Evolutionary conservation across 108 stramenopile genomes (phyloP).

Genomic region (Cyclotella sp.): DNA sequence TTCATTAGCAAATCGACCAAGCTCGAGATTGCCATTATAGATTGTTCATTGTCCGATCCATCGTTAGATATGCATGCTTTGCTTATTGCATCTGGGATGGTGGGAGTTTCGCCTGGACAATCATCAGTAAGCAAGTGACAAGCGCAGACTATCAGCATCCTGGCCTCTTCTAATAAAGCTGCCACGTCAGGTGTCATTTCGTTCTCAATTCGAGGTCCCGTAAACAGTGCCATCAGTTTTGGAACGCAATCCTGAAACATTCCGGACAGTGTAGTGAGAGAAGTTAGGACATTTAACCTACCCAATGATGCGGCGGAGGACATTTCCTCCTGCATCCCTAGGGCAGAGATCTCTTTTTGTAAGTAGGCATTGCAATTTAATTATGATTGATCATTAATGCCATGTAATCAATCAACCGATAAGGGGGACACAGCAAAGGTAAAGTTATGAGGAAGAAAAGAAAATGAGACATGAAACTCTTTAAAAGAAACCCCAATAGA

Average conservation of each 20-base stretch:
- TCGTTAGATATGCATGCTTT: constrained; percentile 44
- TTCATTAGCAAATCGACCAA: constrained; percentile 61
- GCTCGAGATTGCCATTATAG: constrained; percentile 49
- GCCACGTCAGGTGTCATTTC: constrained; percentile 74
- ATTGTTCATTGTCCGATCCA: constrained; percentile 36
- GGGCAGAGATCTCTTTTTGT: constrained; percentile 62
- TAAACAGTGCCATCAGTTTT: constrained; percentile 65
- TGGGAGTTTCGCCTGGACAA: constrained; percentile 75
- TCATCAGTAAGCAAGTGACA: constrained; percentile 86
- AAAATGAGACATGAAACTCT: too few species aligned
- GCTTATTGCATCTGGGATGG: constrained; percentile 69
- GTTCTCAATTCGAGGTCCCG: constrained; percentile 19
- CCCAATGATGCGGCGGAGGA: constrained; percentile 67
- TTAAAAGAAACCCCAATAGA: too few species aligned
- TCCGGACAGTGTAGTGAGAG: constrained; percentile 61
- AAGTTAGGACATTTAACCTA: constrained; percentile 62
- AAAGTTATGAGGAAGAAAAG: too few species aligned
- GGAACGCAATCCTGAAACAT: constrained; percentile 65
- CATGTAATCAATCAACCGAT: too few species aligned
- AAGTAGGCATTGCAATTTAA: too few species aligned
- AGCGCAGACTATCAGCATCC: constrained; percentile 71
- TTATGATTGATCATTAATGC: too few species aligned
- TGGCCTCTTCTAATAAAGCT: constrained; percentile 82
- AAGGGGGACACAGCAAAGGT: too few species aligned
- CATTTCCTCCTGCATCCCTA: constrained; percentile 83